Evolutionary conservation across 164 flowering plant genomes (phyloP), one percentile per base, ranked within the genome.

Genomic region (Aristolochia contorta): DNA sequence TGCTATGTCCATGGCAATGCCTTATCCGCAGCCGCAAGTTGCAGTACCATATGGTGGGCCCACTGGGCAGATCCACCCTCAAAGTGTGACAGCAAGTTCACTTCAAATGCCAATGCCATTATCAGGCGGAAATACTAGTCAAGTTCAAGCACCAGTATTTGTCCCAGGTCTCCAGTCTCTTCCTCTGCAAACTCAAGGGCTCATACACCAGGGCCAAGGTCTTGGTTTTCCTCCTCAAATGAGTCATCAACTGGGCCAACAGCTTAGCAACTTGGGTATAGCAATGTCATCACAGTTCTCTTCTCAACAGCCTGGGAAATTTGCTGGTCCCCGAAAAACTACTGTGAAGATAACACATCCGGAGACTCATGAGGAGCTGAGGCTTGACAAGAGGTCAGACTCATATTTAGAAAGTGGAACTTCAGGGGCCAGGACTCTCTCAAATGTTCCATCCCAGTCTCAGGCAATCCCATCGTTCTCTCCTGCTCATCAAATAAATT

Each of bases 291-390:
- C 80, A 12, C 97, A 76, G 54, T 89, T 77, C 67, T 46, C 80
- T 23, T 90, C 74, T 51, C 96, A 83, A 64, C 87, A 80, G 54
- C 74, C 82, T 55, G 86, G 80, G 19, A 82, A 80, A 54, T 83
- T 65, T 72, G 72, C 62, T 57, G 76, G 67, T 63, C 63, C 67
- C 37, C 95, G 93, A 37, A 90, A 80, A 76, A 49, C 84, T 58
- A 23, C 65, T 66, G 93, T 93, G 18, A 91, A 85, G 77, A 93
- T 93, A 32, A 93, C 97, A 63, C 81, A 93, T 73, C 97, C 97
- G 3, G 81, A 88, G 0, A 93, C 99, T 19, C 89, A 78, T 66
- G 87, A 86, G 69, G 95, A 90, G 69, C 57, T 93, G 75, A 85
- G 82, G 67, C 77, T 93, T 59, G 87, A 81, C 64, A 74, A 78